Percentiles rank a stretch among this genome's conserved stretches.
These are phyloP conservation scores for Glebionis coronaria DNA, from an alignment of 129 eudicot genomes.

Conservation along the genomic window DNA sequence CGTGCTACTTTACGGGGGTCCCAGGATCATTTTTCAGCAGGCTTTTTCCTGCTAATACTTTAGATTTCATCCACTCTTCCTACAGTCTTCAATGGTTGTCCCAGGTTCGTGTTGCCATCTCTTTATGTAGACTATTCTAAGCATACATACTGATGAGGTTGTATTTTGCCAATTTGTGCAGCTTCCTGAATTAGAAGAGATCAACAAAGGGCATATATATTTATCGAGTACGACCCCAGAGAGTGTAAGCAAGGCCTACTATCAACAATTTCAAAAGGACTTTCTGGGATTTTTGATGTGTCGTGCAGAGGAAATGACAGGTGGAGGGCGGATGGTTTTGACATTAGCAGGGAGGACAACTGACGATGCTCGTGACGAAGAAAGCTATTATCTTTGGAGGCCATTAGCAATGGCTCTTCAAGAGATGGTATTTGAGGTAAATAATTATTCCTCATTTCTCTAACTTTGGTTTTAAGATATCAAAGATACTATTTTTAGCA, in stretches of 20 bases:
- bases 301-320: constrained; percentile 39
- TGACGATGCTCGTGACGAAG: no score
- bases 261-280: constrained; percentile 29
- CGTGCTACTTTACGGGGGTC: no score
- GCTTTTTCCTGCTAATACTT: no score
- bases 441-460: no score
- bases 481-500: no score
- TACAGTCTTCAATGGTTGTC: constrained; percentile 75
- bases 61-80: no score
- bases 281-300: constrained; percentile 36
- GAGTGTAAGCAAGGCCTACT: constrained; percentile 19
- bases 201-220: constrained; percentile 43
- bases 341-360: constrained; percentile 31
- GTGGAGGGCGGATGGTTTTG: constrained; percentile 51
- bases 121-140: not conserved
- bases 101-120: constrained; percentile 17
- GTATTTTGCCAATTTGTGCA: constrained; percentile 6
- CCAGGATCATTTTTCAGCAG: no score
- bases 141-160: not conserved
- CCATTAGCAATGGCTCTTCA: no score
- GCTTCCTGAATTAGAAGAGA: constrained; percentile 51
- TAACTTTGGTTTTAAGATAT: no score
- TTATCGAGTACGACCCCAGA: constrained; percentile 18
- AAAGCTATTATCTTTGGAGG: no score
- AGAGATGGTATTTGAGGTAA: no score